Conservation (phyloP, 2,329 filamentous ascomycete species). For the Cladosporium oxysporum region DNA sequence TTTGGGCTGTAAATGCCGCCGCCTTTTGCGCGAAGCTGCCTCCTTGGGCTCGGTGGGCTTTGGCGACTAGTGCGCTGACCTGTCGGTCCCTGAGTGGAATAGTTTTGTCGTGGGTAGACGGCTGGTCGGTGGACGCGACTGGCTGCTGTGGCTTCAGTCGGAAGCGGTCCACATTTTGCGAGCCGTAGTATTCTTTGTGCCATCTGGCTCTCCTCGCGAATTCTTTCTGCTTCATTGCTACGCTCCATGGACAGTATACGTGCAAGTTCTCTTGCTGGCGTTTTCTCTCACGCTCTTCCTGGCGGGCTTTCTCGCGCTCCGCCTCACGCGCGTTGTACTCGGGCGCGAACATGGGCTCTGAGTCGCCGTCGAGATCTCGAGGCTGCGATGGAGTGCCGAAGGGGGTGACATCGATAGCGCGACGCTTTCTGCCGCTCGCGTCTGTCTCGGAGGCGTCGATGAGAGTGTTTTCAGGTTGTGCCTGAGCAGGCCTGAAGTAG, state of each 20-base stretch:
- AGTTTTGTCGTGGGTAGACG: background rate
- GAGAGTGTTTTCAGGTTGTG: background rate
- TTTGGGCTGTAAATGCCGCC: background rate
- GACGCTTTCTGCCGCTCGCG: conserved; percentile 20
- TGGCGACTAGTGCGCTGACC: conserved; percentile 2
- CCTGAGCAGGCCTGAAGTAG: background rate
- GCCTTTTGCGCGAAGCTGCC: conserved; percentile 11
- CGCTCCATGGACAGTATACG: too few relatives aligned
- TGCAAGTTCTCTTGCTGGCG: background rate
- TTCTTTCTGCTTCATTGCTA: background rate
- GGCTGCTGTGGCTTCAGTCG: background rate
- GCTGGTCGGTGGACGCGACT: background rate
- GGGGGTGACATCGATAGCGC: conserved; percentile 15
- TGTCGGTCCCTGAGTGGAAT: conserved; percentile 3
- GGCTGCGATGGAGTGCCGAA: background rate
- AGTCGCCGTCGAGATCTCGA: background rate
- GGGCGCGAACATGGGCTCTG: background rate
- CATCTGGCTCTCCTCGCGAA: background rate
- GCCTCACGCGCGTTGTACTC: background rate
- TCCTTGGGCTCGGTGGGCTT: conserved; percentile 2
- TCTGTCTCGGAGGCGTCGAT: conserved; percentile 15
- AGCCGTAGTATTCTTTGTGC: background rate
- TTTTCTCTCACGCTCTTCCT: background rate
- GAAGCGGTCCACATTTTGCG: background rate
- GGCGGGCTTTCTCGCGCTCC: background rate